Percentiles rank a stretch among this genome's conserved stretches.
Conservation (phyloP, 78 protist species). For the Cavenderia fasciculata region DNA sequence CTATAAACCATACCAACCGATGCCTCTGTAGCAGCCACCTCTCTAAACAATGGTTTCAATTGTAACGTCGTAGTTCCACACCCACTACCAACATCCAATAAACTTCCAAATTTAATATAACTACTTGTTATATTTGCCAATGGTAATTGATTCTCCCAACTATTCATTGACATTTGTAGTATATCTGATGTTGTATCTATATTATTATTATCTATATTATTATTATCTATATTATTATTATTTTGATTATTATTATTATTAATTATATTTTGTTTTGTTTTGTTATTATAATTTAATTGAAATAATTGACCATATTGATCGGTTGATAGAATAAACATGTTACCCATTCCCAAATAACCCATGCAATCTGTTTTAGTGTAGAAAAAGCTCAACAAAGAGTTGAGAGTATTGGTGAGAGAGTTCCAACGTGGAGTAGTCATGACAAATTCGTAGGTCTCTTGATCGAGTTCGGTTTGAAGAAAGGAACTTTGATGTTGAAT, state of each 20-base stretch:
- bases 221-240: neutral
- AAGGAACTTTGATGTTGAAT: neutral
- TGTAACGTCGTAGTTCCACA: constrained; percentile 60
- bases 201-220: neutral
- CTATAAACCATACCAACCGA: constrained; percentile 64
- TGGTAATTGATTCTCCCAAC: neutral
- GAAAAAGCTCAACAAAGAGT: constrained; percentile 33
- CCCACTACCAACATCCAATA: constrained; percentile 83
- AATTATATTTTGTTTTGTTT: neutral
- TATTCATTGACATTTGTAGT: neutral
- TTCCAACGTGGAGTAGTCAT: constrained; percentile 67
- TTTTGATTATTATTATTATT: neutral
- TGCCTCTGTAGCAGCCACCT: constrained; percentile 67
- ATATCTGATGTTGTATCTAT: neutral
- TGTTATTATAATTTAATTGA: too few species aligned
- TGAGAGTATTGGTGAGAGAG: constrained; percentile 2
- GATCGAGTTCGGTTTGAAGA: constrained; percentile 24
- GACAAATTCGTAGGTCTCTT: constrained; percentile 26
- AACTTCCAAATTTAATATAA: neutral
- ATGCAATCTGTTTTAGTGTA: constrained; percentile 61
- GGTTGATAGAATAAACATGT: constrained; percentile 65
- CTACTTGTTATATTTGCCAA: neutral
- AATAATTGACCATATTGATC: constrained; percentile 40
- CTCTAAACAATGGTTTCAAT: constrained; percentile 37
- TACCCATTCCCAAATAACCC: constrained; percentile 74